Conservation (phyloP, 768 basidiomycete genomes). For the Psilocybe tampanensis region DNA sequence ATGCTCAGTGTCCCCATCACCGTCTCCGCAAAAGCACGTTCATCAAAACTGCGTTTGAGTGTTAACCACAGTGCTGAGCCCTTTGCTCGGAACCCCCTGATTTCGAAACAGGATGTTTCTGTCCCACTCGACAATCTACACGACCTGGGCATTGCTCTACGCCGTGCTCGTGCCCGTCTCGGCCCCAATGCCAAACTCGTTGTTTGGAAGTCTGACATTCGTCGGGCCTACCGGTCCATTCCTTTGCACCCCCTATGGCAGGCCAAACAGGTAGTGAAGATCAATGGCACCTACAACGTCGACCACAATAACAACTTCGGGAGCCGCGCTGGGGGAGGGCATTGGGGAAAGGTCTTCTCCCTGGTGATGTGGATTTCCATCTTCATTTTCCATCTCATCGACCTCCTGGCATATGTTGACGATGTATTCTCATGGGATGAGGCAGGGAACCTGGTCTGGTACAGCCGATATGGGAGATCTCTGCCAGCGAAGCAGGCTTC, state of each 20-base stretch:
- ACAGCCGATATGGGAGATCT: conserved; percentile 27
- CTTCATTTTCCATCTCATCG: conserved; percentile 13
- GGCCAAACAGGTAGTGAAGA: conserved; percentile 34
- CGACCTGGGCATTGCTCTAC: too few relatives aligned
- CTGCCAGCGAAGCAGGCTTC: conserved; percentile 31
- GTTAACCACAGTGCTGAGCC: too few relatives aligned
- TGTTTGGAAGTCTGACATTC: conserved; percentile 35
- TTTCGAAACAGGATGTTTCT: too few relatives aligned
- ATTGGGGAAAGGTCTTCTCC: conserved; percentile 32
- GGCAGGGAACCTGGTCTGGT: conserved; percentile 20
- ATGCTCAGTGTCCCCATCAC: too few relatives aligned
- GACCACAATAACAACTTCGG: conserved; percentile 31
- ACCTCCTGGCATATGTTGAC: conserved; percentile 34
- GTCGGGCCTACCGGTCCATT: conserved; percentile 34
- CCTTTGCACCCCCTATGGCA: conserved; percentile 45
- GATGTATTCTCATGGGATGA: conserved; percentile 29
- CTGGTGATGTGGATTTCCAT: conserved; percentile 39
- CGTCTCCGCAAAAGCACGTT: too few relatives aligned
- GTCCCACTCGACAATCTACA: too few relatives aligned
- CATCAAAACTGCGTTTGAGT: too few relatives aligned
- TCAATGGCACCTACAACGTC: conserved; percentile 24
- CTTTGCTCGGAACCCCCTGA: too few relatives aligned
- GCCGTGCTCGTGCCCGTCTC: background rate
- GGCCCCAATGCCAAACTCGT: background rate
- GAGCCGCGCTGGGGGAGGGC: conserved; percentile 6